A percentile compares a stretch with the other conserved stretches of the same genome.
Evolutionary conservation across 352 stramenopile genomes (phyloP).

Genomic region (Pythium brachiatum): DNA sequence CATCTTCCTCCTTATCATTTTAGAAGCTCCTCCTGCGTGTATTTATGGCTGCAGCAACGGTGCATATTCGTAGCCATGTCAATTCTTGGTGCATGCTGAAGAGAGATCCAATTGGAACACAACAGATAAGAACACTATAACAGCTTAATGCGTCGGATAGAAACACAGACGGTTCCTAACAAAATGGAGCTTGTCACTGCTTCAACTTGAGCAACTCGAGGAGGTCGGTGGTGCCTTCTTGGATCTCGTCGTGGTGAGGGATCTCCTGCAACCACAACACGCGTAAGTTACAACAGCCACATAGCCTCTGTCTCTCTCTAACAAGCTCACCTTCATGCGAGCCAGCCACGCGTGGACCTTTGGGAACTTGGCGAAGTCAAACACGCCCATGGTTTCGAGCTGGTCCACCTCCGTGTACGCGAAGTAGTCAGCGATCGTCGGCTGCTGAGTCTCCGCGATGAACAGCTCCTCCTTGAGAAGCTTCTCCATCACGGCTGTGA

Average conservation of each 20-base stretch:
- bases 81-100: neutral
- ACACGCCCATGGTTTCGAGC: slow-evolving; percentile 45
- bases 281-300: too few relatives aligned
- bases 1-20: neutral
- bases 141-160: too few relatives aligned
- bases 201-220: slow-evolving; percentile 12
- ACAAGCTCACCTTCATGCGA: slow-evolving; percentile 31
- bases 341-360: slow-evolving; percentile 18
- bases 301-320: too few relatives aligned
- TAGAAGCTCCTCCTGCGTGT: too few relatives aligned
- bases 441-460: slow-evolving; percentile 43
- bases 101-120: slow-evolving; percentile 26
- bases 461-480: slow-evolving; percentile 36
- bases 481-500: slow-evolving; percentile 28
- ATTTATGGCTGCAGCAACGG: neutral
- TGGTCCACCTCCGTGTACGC: slow-evolving; percentile 67
- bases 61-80: neutral
- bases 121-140: slow-evolving; percentile 32
- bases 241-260: slow-evolving; percentile 43
- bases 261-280: slow-evolving; percentile 15
- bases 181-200: neutral
- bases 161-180: neutral
- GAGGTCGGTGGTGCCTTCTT: slow-evolving; percentile 21
- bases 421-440: slow-evolving; percentile 56
- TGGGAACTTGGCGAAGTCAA: slow-evolving; percentile 32